Evolutionary conservation across 441 rosid genomes (phyloP).

Genomic region (Pelargonium exstipulatum): DNA sequence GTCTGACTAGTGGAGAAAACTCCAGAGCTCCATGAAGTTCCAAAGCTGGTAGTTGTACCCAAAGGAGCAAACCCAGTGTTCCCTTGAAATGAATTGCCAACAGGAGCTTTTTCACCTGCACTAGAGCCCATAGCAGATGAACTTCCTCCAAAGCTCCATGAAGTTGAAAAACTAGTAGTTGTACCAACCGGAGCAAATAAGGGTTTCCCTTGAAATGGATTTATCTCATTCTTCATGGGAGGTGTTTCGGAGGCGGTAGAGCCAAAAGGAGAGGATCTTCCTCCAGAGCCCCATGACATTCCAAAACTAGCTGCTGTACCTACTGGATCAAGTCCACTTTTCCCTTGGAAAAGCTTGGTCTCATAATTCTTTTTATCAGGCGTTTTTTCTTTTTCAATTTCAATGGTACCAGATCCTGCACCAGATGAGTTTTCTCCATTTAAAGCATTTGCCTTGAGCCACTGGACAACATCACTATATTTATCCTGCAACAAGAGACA

Average conservation of each 20-base stretch:
- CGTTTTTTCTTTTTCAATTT: conserved; percentile 34
- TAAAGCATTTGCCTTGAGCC: conserved; percentile 66
- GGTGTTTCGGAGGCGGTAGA: neutral
- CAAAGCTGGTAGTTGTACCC: conserved; percentile 14
- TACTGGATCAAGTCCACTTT: conserved; percentile 28
- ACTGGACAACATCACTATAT: conserved; percentile 76
- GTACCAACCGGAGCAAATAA: conserved; percentile 7
- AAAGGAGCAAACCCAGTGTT: conserved; percentile 14
- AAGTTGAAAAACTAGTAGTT: neutral
- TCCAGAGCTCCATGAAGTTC: conserved; percentile 45
- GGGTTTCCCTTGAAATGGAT: conserved; percentile 5
- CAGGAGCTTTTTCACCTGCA: conserved; percentile 1
- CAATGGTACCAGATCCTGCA: conserved; percentile 28
- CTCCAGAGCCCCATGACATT: neutral
- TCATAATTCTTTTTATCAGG: conserved; percentile 43
- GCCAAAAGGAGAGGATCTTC: neutral
- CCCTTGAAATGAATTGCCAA: conserved; percentile 1
- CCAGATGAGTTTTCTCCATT: conserved; percentile 39
- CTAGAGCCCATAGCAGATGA: conserved; percentile 1
- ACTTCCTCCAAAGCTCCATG: conserved; percentile 7
- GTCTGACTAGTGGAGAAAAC: conserved; percentile 38
- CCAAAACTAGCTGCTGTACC: conserved; percentile 23
- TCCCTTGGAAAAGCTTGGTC: conserved; percentile 37
- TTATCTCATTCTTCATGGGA: neutral
- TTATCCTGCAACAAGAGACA: conserved; percentile 44